A percentile compares a stretch with the other conserved stretches of the same genome.
These are phyloP conservation scores for Striga asiatica DNA, from an alignment of 257 asterid species.

Conservation along the genomic window DNA sequence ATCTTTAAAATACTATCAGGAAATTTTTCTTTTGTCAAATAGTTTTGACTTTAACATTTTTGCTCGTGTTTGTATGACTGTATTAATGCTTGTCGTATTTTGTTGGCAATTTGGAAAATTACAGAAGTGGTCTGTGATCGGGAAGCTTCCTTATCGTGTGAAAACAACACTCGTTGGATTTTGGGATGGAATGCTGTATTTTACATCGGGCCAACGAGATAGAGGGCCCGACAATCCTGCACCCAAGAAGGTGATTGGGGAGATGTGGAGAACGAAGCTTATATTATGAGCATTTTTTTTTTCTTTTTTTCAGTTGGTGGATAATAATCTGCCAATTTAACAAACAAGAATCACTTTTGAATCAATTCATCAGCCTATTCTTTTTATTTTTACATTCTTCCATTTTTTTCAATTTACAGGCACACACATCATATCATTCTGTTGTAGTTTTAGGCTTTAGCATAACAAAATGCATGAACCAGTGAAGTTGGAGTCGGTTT, in stretches of 20 bases:
- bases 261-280: constrained; percentile 62
- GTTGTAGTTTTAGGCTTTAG: too few species aligned
- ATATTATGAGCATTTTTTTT: background rate
- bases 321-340: background rate
- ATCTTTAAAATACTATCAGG: too few species aligned
- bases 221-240: constrained; percentile 71
- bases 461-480: too few species aligned
- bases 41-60: too few species aligned
- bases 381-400: background rate
- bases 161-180: constrained; percentile 51
- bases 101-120: background rate
- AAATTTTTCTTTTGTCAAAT: too few species aligned
- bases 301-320: background rate
- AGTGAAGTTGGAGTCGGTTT: too few species aligned
- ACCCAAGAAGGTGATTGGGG: constrained; percentile 53
- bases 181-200: constrained; percentile 64
- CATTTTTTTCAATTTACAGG: background rate
- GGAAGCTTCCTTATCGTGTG: constrained; percentile 53
- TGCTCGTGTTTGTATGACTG: too few species aligned
- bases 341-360: background rate
- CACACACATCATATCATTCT: background rate
- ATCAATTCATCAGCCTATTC: background rate
- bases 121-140: constrained; percentile 65
- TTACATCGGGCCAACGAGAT: constrained; percentile 79
- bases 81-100: too few species aligned